phyloP scores from a whole-genome alignment of 1,284 basidiomycete species.

The Cutaneotrichosporon mucoides region DNA sequence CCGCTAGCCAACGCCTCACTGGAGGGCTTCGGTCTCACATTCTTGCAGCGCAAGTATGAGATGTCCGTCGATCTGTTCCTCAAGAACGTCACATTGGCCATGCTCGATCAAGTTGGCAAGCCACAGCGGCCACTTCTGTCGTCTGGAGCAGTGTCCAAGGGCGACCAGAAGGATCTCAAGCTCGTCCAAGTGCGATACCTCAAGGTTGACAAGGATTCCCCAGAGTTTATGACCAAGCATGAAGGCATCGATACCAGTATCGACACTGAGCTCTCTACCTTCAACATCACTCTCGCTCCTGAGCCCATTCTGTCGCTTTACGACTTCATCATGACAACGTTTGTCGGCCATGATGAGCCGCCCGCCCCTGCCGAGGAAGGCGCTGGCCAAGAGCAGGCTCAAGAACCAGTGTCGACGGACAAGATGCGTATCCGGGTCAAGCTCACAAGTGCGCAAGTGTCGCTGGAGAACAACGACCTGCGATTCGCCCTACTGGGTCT shows the following conservation, averaged over 20 bases:
- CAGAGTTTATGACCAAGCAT: conserved; percentile 76
- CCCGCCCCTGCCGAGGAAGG: conserved; percentile 1
- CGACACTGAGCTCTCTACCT: conserved; percentile 84
- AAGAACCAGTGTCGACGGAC: conserved; percentile 38
- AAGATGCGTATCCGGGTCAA: conserved; percentile 82
- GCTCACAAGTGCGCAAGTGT: conserved; percentile 83
- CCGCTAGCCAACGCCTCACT: conserved; percentile 73
- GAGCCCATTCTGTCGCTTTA: conserved; percentile 89
- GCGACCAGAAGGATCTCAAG: conserved; percentile 53
- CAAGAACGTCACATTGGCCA: conserved; percentile 58
- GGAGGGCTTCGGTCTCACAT: conserved; percentile 71
- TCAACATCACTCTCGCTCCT: conserved; percentile 84
- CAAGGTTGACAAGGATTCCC: conserved; percentile 76
- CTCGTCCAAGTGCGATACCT: conserved; percentile 81
- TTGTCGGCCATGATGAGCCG: conserved; percentile 59
- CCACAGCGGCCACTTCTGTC: conserved; percentile 70
- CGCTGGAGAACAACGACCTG: conserved; percentile 71
- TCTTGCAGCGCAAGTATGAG: conserved; percentile 73
- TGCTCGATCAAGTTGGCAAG: conserved; percentile 53
- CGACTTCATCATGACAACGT: conserved; percentile 97
- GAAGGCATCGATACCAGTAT: conserved; percentile 87
- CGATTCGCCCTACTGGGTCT: conserved; percentile 82
- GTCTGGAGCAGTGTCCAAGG: conserved; percentile 57
- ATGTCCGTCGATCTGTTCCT: conserved; percentile 85
- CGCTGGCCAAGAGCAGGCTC: not conserved